A percentile compares a stretch with the other conserved stretches of the same genome.
Conservation (phyloP, 441 rosid genomes). For the Sinapis alba region DNA sequence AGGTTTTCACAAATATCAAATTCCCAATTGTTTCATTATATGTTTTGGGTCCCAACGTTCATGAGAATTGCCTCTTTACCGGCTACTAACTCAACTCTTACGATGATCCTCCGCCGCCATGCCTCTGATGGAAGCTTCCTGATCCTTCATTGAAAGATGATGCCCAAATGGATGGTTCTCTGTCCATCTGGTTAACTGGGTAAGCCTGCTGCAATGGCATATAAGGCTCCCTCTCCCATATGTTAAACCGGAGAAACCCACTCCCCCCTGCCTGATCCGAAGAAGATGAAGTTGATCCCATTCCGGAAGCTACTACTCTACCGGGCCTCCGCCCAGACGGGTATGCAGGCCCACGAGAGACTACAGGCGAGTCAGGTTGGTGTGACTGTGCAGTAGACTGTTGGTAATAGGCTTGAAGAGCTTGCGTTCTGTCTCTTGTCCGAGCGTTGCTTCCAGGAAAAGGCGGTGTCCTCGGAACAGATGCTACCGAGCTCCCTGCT, state of each 20-base stretch:
- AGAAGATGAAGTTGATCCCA: slow-evolving; percentile 68
- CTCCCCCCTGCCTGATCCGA: slow-evolving; percentile 74
- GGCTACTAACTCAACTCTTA: slow-evolving; percentile 40
- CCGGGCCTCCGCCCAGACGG: slow-evolving; percentile 59
- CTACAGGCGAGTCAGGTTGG: slow-evolving; percentile 57
- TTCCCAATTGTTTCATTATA: not conserved
- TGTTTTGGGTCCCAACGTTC: not conserved
- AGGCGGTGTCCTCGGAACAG: slow-evolving; percentile 66
- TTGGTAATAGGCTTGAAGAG: slow-evolving; percentile 92
- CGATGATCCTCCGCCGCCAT: slow-evolving; percentile 64
- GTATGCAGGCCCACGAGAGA: slow-evolving; percentile 50
- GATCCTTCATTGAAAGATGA: slow-evolving; percentile 59
- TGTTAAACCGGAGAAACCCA: slow-evolving; percentile 68
- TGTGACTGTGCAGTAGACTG: slow-evolving; percentile 45
- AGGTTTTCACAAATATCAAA: not conserved
- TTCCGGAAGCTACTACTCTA: slow-evolving; percentile 47
- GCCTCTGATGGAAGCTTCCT: slow-evolving; percentile 71
- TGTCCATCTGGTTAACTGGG: slow-evolving; percentile 60
- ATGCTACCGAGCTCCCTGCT: slow-evolving; percentile 70
- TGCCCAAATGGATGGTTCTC: slow-evolving; percentile 60
- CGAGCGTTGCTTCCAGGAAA: slow-evolving; percentile 91
- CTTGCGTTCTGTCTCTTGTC: slow-evolving; percentile 82
- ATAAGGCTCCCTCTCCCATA: slow-evolving; percentile 83
- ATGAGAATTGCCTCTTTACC: not conserved
- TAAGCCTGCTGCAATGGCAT: slow-evolving; percentile 44